A percentile compares a stretch with the other conserved stretches of the same genome.
These are phyloP conservation scores for Phytophthora uliginosa DNA, from an alignment of 352 stramenopile species.

Conservation along the genomic window DNA sequence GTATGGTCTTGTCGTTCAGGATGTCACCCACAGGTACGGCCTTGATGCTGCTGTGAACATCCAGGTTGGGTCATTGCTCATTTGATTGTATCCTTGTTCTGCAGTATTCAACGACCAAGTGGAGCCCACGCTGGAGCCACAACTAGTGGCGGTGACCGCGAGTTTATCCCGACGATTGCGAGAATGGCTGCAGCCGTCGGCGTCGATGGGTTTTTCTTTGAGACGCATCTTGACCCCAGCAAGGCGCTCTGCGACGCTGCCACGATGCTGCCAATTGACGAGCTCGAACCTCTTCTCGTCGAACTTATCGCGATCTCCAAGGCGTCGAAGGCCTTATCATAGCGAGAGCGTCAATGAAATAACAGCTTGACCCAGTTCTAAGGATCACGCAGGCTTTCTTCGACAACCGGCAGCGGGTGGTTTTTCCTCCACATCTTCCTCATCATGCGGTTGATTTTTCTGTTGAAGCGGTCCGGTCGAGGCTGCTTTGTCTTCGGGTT, in stretches of 20 bases:
- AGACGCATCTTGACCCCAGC: slow-evolving; percentile 84
- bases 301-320: slow-evolving; percentile 82
- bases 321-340: slow-evolving; percentile 55
- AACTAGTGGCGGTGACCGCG: slow-evolving; percentile 79
- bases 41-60: neutral
- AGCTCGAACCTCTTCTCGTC: slow-evolving; percentile 70
- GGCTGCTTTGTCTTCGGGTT: slow-evolving; percentile 59
- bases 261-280: slow-evolving; percentile 80
- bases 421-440: slow-evolving; percentile 77
- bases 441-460: slow-evolving; percentile 87
- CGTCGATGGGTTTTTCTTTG: slow-evolving; percentile 92
- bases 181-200: slow-evolving; percentile 86
- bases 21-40: slow-evolving; percentile 83
- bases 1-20: slow-evolving; percentile 83
- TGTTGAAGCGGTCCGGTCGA: slow-evolving; percentile 76
- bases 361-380: slow-evolving; percentile 30
- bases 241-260: slow-evolving; percentile 72
- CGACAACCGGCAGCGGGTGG: slow-evolving; percentile 70
- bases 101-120: slow-evolving; percentile 79
- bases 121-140: slow-evolving; percentile 40
- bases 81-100: neutral
- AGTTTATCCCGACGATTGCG: slow-evolving; percentile 89
- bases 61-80: neutral
- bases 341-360: slow-evolving; percentile 15
- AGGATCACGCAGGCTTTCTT: slow-evolving; percentile 79